Percentiles rank a stretch among this genome's conserved stretches.
These are phyloP conservation scores for Dipodascus albidus DNA, from an alignment of 805 yeast genomes.

Conservation along the genomic window DNA sequence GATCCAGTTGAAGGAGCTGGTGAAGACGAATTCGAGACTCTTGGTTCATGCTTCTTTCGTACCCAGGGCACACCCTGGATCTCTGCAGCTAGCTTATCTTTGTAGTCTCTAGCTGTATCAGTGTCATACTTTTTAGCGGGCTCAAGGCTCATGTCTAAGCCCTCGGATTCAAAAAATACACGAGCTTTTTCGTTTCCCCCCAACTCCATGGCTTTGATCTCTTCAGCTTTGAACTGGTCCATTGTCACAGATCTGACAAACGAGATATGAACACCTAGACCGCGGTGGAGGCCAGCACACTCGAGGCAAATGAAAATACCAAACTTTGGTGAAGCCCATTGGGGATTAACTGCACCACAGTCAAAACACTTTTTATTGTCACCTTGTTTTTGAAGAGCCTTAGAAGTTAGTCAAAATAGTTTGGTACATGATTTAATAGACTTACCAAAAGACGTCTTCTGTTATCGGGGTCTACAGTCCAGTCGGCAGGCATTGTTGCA, in stretches of 20 bases:
- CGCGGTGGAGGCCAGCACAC: conserved; percentile 91
- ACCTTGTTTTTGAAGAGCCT: conserved; percentile 20
- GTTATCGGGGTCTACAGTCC: conserved; percentile 3
- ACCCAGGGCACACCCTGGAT: conserved; percentile 61
- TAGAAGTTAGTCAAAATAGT: background rate
- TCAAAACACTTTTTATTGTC: conserved; percentile 85
- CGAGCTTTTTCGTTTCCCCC: conserved; percentile 83
- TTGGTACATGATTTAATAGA: too few relatives aligned
- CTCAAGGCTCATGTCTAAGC: conserved; percentile 52
- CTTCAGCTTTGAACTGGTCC: conserved; percentile 97
- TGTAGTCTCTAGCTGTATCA: conserved; percentile 89
- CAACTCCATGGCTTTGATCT: conserved; percentile 76
- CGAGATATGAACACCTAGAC: conserved; percentile 92
- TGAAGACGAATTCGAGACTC: conserved; percentile 5
- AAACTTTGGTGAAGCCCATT: conserved; percentile 98
- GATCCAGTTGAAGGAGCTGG: conserved; percentile 10
- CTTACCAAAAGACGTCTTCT: conserved; percentile 1
- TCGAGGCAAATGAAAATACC: conserved; percentile 95
- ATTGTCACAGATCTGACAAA: conserved; percentile 94
- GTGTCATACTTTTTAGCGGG: conserved; percentile 71
- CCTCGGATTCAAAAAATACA: conserved; percentile 57
- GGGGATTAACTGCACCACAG: conserved; percentile 93
- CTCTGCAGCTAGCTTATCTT: conserved; percentile 62
- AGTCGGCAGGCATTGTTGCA: conserved; percentile 3
- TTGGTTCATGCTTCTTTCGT: conserved; percentile 5